These are phyloP conservation scores for Russula sp. DNA, from an alignment of 768 basidiomycete species.

Conservation along the genomic window DNA sequence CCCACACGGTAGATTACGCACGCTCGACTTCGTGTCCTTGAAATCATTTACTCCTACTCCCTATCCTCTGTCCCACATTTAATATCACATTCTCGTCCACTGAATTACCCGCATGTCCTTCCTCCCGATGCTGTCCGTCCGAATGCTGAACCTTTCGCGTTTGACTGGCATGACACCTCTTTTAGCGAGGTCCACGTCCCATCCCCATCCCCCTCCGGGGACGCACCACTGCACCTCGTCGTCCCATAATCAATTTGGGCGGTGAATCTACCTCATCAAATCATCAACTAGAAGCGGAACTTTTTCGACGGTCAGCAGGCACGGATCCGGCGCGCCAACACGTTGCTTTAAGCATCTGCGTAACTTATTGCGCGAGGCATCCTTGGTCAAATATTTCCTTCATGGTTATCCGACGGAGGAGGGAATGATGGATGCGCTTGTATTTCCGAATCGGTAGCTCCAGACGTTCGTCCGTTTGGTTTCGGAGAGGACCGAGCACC, in stretches of 20 bases:
- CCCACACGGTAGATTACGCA: constrained; percentile 19
- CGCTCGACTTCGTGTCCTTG: no score
- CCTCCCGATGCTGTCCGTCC: constrained; percentile 50
- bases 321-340: constrained; percentile 22
- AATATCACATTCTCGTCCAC: constrained; percentile 39
- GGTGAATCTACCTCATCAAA: constrained; percentile 55
- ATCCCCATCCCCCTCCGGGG: constrained; percentile 37
- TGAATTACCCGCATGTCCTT: constrained; percentile 23
- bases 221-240: constrained; percentile 52
- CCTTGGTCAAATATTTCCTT: constrained; percentile 23
- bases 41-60: constrained; percentile 35
- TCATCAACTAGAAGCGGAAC: constrained; percentile 31
- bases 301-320: constrained; percentile 21
- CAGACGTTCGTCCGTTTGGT: constrained; percentile 3
- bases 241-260: constrained; percentile 62
- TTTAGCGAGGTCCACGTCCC: constrained; percentile 32
- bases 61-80: constrained; percentile 62
- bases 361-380: constrained; percentile 19
- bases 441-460: constrained; percentile 25
- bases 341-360: constrained; percentile 21
- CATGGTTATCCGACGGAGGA: constrained; percentile 27
- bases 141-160: constrained; percentile 49
- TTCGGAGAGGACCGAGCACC: constrained; percentile 8
- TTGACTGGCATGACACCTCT: constrained; percentile 41
- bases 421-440: constrained; percentile 28